Conservation (phyloP, 306 rosid species). For the Calophaca sinica region DNA sequence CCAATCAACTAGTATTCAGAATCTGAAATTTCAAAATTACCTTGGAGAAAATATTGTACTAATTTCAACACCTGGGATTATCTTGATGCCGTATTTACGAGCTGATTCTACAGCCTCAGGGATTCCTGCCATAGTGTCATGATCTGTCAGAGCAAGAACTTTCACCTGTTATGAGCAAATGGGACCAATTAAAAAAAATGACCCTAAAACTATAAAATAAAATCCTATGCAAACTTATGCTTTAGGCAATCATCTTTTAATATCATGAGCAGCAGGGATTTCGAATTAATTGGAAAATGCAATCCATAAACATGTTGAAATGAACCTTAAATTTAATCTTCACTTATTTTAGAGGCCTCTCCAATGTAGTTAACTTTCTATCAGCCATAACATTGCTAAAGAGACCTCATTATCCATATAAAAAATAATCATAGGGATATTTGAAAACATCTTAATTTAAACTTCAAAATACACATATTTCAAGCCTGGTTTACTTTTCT, state of each 20-base stretch:
- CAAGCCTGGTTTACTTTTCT: slow-evolving; percentile 2
- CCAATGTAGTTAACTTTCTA: slow-evolving; percentile 17
- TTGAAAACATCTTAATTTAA: not conserved
- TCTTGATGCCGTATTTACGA: slow-evolving; percentile 83
- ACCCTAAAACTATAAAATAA: slow-evolving; percentile 18
- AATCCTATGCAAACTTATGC: slow-evolving; percentile 20
- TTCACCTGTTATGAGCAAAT: slow-evolving; percentile 91
- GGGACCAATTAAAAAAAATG: slow-evolving; percentile 54
- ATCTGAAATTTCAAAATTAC: slow-evolving; percentile 49
- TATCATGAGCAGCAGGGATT: not conserved
- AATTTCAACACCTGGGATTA: slow-evolving; percentile 97
- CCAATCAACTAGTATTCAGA: slow-evolving; percentile 25
- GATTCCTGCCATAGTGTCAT: slow-evolving; percentile 95
- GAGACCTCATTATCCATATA: not conserved
- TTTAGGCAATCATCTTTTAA: slow-evolving; percentile 2
- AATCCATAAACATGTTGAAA: slow-evolving; percentile 23
- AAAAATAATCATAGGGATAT: not conserved
- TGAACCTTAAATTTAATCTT: slow-evolving; percentile 9
- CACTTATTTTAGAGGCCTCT: slow-evolving; percentile 24
- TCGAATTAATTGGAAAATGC: slow-evolving; percentile 21
- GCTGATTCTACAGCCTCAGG: slow-evolving; percentile 91
- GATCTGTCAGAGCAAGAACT: slow-evolving; percentile 99
- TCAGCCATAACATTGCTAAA: slow-evolving; percentile 4
- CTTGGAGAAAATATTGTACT: slow-evolving; percentile 79
- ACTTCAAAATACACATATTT: slow-evolving; percentile 24